phyloP scores from a whole-genome alignment of 768 basidiomycete species.

The Tephrocybe rancida region DNA sequence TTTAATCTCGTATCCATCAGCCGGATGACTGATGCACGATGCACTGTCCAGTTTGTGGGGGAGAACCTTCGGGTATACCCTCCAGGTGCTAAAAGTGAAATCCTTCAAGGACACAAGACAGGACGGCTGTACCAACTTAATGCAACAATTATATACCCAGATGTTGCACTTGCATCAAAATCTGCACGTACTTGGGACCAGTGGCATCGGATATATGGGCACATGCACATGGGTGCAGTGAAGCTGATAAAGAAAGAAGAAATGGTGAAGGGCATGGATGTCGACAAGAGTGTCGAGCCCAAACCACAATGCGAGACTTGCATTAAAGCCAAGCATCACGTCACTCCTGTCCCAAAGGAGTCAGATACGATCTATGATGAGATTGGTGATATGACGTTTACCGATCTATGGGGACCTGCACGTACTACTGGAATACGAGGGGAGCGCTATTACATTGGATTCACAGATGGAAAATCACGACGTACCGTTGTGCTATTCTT shows the following conservation, averaged over 20 bases:
- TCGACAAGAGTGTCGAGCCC: conserved; percentile 17
- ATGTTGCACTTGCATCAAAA: conserved; percentile 11
- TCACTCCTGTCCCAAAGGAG: conserved; percentile 31
- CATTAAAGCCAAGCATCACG: conserved; percentile 34
- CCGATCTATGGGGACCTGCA: conserved; percentile 35
- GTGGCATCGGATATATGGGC: conserved; percentile 29
- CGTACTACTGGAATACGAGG: conserved; percentile 20
- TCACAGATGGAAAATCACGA: conserved; percentile 24
- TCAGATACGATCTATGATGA: conserved; percentile 16
- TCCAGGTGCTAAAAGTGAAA: not conserved
- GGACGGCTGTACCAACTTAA: conserved; percentile 21
- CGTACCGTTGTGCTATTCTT: conserved; percentile 12
- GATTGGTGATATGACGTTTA: conserved; percentile 10
- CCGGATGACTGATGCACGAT: conserved; percentile 14
- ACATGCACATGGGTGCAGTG: conserved; percentile 23
- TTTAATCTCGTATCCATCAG: conserved; percentile 20
- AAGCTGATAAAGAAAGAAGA: conserved; percentile 15
- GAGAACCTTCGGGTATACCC: not conserved
- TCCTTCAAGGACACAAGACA: conserved; percentile 6
- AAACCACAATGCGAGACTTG: conserved; percentile 32
- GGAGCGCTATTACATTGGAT: conserved; percentile 27
- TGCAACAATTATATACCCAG: conserved; percentile 3
- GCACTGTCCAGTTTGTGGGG: not conserved
- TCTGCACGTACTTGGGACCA: conserved; percentile 24
- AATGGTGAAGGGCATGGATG: conserved; percentile 23